Conservation (phyloP, 2,329 filamentous ascomycete genomes). For the Aspergillus novoparasiticus region DNA sequence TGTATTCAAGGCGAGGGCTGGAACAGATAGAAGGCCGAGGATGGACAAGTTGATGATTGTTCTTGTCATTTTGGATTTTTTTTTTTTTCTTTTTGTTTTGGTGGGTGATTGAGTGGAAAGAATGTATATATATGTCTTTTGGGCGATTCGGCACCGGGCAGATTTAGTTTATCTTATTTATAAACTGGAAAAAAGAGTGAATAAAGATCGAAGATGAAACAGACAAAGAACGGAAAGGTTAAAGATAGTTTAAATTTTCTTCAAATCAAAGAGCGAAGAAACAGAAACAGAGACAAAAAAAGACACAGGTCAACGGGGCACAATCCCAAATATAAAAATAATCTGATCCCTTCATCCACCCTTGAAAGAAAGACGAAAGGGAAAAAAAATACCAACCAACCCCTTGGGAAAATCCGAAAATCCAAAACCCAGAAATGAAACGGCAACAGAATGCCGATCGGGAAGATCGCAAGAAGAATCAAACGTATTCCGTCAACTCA, state of each 20-base stretch:
- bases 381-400: not conserved
- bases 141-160: not conserved
- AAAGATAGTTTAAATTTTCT: not conserved
- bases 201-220: not conserved
- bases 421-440: slow-evolving; percentile 20
- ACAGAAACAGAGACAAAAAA: not conserved
- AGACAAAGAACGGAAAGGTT: not conserved
- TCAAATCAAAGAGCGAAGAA: not conserved
- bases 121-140: not conserved
- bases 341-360: not conserved
- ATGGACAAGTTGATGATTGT: slow-evolving; percentile 9
- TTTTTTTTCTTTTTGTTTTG: not conserved
- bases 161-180: not conserved
- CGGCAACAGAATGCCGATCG: slow-evolving; percentile 22
- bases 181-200: not conserved
- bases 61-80: not conserved
- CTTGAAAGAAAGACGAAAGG: not conserved
- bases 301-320: no score
- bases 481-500: not conserved
- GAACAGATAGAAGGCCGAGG: slow-evolving; percentile 6
- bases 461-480: slow-evolving; percentile 6
- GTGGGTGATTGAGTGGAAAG: not conserved
- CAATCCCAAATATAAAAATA: not conserved
- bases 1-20: slow-evolving; percentile 4
- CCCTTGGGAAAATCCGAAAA: slow-evolving; percentile 12